These are phyloP conservation scores for Phlebiopsis gigantea DNA, from an alignment of 768 basidiomycete genomes.

Conservation along the genomic window DNA sequence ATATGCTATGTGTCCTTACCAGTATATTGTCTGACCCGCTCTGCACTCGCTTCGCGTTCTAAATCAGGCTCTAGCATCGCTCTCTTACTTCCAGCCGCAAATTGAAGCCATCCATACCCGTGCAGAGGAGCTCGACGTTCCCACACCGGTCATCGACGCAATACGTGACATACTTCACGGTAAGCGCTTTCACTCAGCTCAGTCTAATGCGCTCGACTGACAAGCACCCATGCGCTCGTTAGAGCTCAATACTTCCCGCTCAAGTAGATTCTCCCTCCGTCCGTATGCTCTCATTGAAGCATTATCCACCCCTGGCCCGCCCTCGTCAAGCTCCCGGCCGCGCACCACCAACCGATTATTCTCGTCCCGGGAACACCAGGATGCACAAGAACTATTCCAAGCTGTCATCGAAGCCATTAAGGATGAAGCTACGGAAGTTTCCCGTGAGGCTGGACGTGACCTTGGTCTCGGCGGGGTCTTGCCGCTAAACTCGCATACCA, in stretches of 20 bases:
- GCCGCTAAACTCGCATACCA: background rate
- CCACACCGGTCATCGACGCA: slow-evolving; percentile 82
- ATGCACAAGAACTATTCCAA: slow-evolving; percentile 97
- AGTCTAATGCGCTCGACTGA: slow-evolving; percentile 1
- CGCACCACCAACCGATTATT: slow-evolving; percentile 62
- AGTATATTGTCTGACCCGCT: background rate
- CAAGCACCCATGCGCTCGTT: background rate
- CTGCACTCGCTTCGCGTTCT: too few relatives aligned
- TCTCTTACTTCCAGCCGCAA: slow-evolving; percentile 76
- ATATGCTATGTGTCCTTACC: background rate
- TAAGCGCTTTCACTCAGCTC: slow-evolving; percentile 28
- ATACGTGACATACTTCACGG: slow-evolving; percentile 67
- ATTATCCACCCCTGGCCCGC: slow-evolving; percentile 34
- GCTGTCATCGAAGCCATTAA: slow-evolving; percentile 87
- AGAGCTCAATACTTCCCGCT: slow-evolving; percentile 65
- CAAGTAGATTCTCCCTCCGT: slow-evolving; percentile 56
- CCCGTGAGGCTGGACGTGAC: slow-evolving; percentile 64
- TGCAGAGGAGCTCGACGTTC: slow-evolving; percentile 76
- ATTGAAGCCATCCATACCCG: slow-evolving; percentile 69
- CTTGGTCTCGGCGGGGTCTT: slow-evolving; percentile 63
- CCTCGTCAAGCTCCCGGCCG: slow-evolving; percentile 26
- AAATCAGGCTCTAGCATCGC: slow-evolving; percentile 86
- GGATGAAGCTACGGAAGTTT: slow-evolving; percentile 72
- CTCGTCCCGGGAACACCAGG: slow-evolving; percentile 91
- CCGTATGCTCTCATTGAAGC: slow-evolving; percentile 70